Evolutionary conservation across 352 stramenopile species (phyloP).

Genomic region (Globisporangium radiosum): DNA sequence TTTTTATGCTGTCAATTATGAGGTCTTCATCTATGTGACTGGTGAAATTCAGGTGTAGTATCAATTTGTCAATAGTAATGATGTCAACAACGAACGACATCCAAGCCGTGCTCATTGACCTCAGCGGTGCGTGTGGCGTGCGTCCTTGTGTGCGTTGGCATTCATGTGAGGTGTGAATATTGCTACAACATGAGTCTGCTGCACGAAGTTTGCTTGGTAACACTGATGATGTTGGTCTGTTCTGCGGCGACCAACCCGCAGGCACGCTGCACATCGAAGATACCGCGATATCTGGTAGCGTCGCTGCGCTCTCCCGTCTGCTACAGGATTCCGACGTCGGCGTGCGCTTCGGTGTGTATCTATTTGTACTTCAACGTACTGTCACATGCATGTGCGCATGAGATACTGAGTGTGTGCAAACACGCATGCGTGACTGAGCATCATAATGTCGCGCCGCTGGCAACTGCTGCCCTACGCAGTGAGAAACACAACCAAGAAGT

Average conservation of each 20-base stretch:
- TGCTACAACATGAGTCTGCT: not conserved
- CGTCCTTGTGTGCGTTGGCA: too few species aligned
- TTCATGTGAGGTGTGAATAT: too few species aligned
- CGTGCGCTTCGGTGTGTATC: conserved; percentile 41
- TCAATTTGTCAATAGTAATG: too few species aligned
- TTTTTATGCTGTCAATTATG: too few species aligned
- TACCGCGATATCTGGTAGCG: conserved; percentile 27
- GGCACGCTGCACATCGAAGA: conserved; percentile 54
- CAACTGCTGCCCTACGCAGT: conserved; percentile 20
- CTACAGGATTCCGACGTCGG: conserved; percentile 20
- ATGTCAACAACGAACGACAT: conserved; percentile 18
- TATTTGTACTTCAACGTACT: not conserved
- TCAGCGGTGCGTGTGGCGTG: conserved; percentile 32
- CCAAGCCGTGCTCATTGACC: conserved; percentile 41
- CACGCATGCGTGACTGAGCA: not conserved
- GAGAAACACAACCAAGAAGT: conserved; percentile 72
- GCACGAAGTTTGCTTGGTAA: not conserved
- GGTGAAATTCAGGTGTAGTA: too few species aligned
- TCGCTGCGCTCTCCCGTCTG: conserved; percentile 31
- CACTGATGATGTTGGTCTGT: not conserved
- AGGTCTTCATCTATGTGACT: too few species aligned
- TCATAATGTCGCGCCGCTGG: not conserved
- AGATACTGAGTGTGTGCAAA: not conserved
- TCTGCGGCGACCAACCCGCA: conserved; percentile 4
- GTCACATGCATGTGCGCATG: not conserved